Percentiles rank a stretch among this genome's conserved stretches.
These are phyloP conservation scores for Moesziomyces parantarcticus DNA, from an alignment of 1,284 basidiomycete genomes.

Conservation along the genomic window DNA sequence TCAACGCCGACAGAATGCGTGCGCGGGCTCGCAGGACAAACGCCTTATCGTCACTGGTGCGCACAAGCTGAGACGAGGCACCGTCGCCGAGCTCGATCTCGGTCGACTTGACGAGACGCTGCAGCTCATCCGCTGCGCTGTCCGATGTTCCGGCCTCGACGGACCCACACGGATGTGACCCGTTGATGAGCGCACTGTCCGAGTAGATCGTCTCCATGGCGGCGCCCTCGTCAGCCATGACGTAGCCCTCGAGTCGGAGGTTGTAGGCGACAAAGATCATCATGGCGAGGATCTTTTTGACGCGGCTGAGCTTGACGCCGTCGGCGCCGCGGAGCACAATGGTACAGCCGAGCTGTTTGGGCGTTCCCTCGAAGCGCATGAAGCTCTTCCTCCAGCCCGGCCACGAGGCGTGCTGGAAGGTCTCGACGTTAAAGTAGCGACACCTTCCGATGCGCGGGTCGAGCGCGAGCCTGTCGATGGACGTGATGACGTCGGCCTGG, in stretches of 20 bases:
- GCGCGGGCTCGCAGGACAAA: conserved; percentile 34
- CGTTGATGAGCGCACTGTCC: conserved; percentile 35
- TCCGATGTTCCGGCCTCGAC: conserved; percentile 21
- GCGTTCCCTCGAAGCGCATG: conserved; percentile 91
- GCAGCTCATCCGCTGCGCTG: conserved; percentile 37
- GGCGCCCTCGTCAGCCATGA: conserved; percentile 85
- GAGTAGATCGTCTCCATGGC: conserved; percentile 49
- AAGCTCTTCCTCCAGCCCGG: conserved; percentile 91
- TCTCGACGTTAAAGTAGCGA: conserved; percentile 86
- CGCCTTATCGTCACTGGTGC: conserved; percentile 26
- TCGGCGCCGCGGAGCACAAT: conserved; percentile 91
- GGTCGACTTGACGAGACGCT: conserved; percentile 11
- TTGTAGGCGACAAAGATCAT: conserved; percentile 89
- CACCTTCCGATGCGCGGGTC: conserved; percentile 92
- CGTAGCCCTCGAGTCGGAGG: conserved; percentile 89
- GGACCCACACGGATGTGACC: conserved; percentile 32
- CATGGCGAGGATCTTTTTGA: conserved; percentile 93
- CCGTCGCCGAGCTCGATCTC: conserved; percentile 18
- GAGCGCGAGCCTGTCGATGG: conserved; percentile 90
- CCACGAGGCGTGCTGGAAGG: conserved; percentile 90
- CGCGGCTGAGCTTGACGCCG: conserved; percentile 79
- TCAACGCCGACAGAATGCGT: conserved; percentile 43
- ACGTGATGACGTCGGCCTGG: conserved; percentile 92
- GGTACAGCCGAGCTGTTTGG: conserved; percentile 90
- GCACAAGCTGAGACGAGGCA: conserved; percentile 18